Conservation (phyloP, 2,329 filamentous ascomycete species). For the Hymenoscyphus scutula region DNA sequence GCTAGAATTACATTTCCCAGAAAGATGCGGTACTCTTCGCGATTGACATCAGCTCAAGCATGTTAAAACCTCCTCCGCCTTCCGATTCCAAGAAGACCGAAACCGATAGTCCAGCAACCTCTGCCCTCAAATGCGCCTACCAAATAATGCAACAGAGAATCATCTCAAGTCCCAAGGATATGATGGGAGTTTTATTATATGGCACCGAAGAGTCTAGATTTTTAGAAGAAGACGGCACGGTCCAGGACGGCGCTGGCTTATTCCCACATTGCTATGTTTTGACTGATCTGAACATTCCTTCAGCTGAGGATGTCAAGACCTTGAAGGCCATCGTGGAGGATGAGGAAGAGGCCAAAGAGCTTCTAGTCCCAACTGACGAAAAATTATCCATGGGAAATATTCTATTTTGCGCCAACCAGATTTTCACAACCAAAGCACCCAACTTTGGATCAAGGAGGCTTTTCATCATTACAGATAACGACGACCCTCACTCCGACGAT, state of each 20-base stretch:
- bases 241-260: constrained; percentile 53
- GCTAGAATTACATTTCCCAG: constrained; percentile 79
- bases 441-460: constrained; percentile 90
- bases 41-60: constrained; percentile 86
- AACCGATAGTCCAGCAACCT: constrained; percentile 73
- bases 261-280: constrained; percentile 94
- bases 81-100: constrained; percentile 72
- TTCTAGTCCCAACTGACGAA: constrained; percentile 69
- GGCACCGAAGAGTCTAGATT: constrained; percentile 85
- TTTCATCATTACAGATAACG: constrained; percentile 96
- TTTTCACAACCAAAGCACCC: constrained; percentile 91
- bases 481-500: constrained; percentile 73
- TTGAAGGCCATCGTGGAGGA: constrained; percentile 76
- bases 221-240: constrained; percentile 60
- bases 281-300: constrained; percentile 82
- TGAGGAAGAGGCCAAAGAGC: constrained; percentile 65
- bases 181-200: constrained; percentile 94
- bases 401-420: constrained; percentile 91
- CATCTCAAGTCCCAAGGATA: constrained; percentile 92
- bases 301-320: constrained; percentile 80
- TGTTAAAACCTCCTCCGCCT: constrained; percentile 68
- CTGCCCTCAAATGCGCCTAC: constrained; percentile 91
- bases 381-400: constrained; percentile 81
- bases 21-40: constrained; percentile 99
- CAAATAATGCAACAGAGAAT: constrained; percentile 97